Evolutionary conservation across 169 alveolate species (phyloP), one percentile per base, ranked within the genome.

Genomic region (Eimeria praecox): DNA sequence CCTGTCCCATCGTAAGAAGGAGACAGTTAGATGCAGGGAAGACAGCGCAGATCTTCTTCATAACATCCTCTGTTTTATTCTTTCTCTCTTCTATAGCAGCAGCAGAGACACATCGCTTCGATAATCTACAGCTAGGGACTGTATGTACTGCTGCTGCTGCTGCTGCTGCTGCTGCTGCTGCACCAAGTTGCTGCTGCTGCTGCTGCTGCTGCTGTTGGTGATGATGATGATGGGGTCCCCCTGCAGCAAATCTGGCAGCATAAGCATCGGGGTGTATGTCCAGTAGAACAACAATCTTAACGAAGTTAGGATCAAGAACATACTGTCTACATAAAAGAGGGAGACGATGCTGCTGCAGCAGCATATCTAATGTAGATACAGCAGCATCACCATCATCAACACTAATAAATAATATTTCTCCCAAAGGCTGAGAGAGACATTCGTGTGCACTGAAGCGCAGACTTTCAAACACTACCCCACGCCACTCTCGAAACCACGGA

Each of bases 1-100:
- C 52, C 5, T 91, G 77, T 2, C 91, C 91, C 6, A 91, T 40
- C 40, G 91, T 75, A 52, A 91, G 95, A 24, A 91, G 66, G 38
- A 77, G 95, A 64, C 95, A 91, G 91, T 75, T 54, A 69, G 95
- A 90, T 27, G 95, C 91, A 38, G 95, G 95, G 82, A 91, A 91
- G 73, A 86, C 83, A 18, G 52, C 75, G 49, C 95, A 77, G 33
- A 91, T 56, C 20, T 44, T 89, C 22, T 77, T 64, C 69, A 91
- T 33, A 3, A 90, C 40, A 16, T 77, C 87, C 24, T 30, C 49
- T 24, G 87, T 16, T 42, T 62, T 77, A 8, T 22, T 22, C 10
- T 0, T n/a, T 14, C 54, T 77, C 87, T 77, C 82, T n/a, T 71
- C 52, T 10, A 10, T 18, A 30, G 42, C 9, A 10, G 78, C 33